Evolutionary conservation across 2,329 filamentous ascomycete genomes (phyloP).

Genomic region (Xylaria sp.): DNA sequence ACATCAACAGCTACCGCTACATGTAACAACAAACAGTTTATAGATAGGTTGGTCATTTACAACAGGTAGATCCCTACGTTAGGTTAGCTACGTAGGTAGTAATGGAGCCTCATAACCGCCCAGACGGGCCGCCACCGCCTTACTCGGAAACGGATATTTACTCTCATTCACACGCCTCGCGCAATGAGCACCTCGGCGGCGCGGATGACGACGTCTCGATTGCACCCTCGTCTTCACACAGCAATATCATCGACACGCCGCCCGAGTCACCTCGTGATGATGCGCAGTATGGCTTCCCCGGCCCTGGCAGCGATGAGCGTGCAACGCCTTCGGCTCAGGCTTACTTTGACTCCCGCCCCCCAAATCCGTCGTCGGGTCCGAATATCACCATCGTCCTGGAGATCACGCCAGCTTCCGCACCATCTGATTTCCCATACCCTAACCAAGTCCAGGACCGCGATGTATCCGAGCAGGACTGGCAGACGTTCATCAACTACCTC

Average conservation of each 20-base stretch:
- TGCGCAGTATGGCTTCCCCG: slow-evolving; percentile 46
- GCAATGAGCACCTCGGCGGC: slow-evolving; percentile 42
- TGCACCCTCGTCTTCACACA: slow-evolving; percentile 55
- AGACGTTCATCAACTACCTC: slow-evolving; percentile 67
- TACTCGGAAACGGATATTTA: slow-evolving; percentile 69
- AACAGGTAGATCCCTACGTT: no score
- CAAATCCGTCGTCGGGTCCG: slow-evolving; percentile 28
- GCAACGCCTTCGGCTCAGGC: slow-evolving; percentile 52
- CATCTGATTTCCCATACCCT: slow-evolving; percentile 59
- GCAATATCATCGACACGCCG: slow-evolving; percentile 63
- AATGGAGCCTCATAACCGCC: slow-evolving; percentile 52
- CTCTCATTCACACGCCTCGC: slow-evolving; percentile 55
- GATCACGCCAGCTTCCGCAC: slow-evolving; percentile 52
- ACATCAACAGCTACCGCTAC: no score
- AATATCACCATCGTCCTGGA: slow-evolving; percentile 51
- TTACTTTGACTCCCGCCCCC: slow-evolving; percentile 61
- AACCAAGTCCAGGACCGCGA: slow-evolving; percentile 55
- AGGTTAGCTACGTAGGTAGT: neutral
- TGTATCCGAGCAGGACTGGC: slow-evolving; percentile 65
- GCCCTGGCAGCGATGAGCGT: slow-evolving; percentile 43
- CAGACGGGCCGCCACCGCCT: slow-evolving; percentile 64
- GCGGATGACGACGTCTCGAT: slow-evolving; percentile 54
- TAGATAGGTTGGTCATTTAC: neutral
- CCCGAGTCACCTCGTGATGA: slow-evolving; percentile 59
- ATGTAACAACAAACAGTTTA: no score